These are phyloP conservation scores for Amylocystis lapponica DNA, from an alignment of 768 basidiomycete genomes.

Conservation along the genomic window DNA sequence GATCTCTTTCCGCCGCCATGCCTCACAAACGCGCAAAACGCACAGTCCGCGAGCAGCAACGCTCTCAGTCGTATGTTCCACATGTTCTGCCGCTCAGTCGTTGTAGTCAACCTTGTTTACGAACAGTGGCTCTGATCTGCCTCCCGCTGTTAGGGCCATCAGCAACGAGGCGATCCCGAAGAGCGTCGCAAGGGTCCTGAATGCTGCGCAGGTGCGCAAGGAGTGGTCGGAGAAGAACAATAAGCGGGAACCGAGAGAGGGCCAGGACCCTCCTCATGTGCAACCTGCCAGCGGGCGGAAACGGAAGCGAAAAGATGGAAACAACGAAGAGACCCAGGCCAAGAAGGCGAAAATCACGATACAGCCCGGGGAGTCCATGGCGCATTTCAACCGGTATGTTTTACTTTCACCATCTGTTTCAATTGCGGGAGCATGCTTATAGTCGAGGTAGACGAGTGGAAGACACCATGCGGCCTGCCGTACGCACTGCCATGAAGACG, in stretches of 20 bases:
- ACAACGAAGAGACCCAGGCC: conserved; percentile 4
- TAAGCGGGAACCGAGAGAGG: conserved; percentile 22
- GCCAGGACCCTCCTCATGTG: conserved; percentile 23
- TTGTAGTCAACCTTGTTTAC: neutral
- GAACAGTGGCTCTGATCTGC: conserved; percentile 10
- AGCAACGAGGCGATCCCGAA: conserved; percentile 63
- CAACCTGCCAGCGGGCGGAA: conserved; percentile 24
- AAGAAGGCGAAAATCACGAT: conserved; percentile 34
- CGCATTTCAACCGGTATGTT: conserved; percentile 69
- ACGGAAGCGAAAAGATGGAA: conserved; percentile 20
- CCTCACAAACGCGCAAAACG: conserved; percentile 32
- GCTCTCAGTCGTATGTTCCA: conserved; percentile 21
- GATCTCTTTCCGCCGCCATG: conserved; percentile 13
- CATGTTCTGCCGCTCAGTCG: neutral
- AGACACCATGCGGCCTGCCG: conserved; percentile 57
- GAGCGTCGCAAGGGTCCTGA: conserved; percentile 56
- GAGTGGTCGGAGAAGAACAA: conserved; percentile 46
- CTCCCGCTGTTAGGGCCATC: conserved; percentile 14
- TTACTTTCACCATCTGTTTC: neutral
- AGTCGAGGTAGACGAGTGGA: conserved; percentile 59
- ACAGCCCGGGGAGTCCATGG: conserved; percentile 62
- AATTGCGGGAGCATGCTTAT: conserved; percentile 1
- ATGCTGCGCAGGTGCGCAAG: conserved; percentile 53
- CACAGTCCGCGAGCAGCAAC: conserved; percentile 24
- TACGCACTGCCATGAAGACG: conserved; percentile 53